Conservation (phyloP, 2,329 filamentous ascomycete genomes). For the Aspergillus caelatus region DNA sequence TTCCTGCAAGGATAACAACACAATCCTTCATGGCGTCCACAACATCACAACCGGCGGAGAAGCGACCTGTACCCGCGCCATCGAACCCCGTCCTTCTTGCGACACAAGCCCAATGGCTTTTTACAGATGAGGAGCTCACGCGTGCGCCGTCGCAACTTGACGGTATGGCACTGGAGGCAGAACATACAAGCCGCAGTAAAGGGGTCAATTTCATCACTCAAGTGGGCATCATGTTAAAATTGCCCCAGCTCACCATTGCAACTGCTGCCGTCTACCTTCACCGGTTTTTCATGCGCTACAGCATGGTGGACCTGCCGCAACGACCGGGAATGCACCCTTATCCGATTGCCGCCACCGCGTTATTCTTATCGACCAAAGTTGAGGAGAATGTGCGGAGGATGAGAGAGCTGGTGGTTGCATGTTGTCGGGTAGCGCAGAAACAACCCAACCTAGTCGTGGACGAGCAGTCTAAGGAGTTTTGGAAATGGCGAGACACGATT, state of each 20-base stretch:
- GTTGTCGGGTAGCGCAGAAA: conserved; percentile 93
- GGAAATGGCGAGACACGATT: conserved; percentile 95
- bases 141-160: conserved; percentile 84
- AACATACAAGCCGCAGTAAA: conserved; percentile 80
- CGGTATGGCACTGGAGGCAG: conserved; percentile 75
- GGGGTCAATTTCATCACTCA: conserved; percentile 97
- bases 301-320: conserved; percentile 72
- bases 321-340: conserved; percentile 82
- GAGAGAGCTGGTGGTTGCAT: conserved; percentile 89
- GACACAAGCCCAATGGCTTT: conserved; percentile 79
- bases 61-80: conserved; percentile 38
- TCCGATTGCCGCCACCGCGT: conserved; percentile 84
- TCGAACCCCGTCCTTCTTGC: conserved; percentile 55
- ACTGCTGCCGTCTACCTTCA: conserved; percentile 95
- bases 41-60: conserved; percentile 25
- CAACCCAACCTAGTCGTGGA: conserved; percentile 87
- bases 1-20: background rate
- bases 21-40: conserved; percentile 31
- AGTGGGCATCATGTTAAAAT: conserved; percentile 86
- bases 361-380: conserved; percentile 95
- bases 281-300: conserved; percentile 89
- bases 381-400: conserved; percentile 97
- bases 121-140: conserved; percentile 78
- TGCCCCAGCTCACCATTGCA: conserved; percentile 88
- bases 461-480: conserved; percentile 97